phyloP scores from a whole-genome alignment of 108 stramenopile species.

The Nitzschia sp. region DNA sequence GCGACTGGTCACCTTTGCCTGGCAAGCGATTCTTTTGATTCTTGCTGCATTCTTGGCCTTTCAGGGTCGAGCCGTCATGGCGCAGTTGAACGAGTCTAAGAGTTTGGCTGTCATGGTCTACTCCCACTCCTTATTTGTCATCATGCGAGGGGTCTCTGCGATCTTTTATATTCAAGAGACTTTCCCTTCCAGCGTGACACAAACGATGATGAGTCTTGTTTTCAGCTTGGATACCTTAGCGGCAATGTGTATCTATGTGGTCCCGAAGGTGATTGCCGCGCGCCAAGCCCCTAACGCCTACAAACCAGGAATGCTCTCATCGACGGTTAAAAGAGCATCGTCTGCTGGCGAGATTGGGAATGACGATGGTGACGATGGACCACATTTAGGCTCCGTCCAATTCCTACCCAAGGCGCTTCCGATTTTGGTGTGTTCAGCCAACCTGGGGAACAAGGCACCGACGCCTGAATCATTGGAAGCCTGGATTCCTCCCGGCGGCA shows the following conservation, averaged over 20 bases:
- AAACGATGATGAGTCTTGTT: constrained; percentile 22
- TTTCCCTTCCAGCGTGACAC: background rate
- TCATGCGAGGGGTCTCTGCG: constrained; percentile 6
- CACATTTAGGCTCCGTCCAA: no score
- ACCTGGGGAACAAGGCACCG: constrained; percentile 33
- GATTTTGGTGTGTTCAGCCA: constrained; percentile 30
- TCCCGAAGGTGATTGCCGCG: constrained; percentile 11
- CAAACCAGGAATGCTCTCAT: constrained; percentile 14
- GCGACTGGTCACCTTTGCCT: constrained; percentile 8
- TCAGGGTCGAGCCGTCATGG: constrained; percentile 24
- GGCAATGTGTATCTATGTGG: constrained; percentile 30
- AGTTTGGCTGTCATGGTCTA: constrained; percentile 43
- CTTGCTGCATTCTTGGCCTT: constrained; percentile 37
- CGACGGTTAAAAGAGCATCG: no score
- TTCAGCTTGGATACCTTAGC: constrained; percentile 23
- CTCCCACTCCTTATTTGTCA: constrained; percentile 36
- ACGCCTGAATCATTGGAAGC: constrained; percentile 37
- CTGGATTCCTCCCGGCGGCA: constrained; percentile 43
- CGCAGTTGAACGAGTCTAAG: constrained; percentile 35
- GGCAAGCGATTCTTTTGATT: constrained; percentile 33
- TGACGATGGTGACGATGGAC: no score
- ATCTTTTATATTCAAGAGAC: constrained; percentile 15
- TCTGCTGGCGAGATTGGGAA: no score
- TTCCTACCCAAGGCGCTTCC: constrained; percentile 1
- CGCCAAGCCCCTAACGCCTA: background rate